These are phyloP conservation scores for Anisogramma anomala DNA, from an alignment of 2,329 filamentous ascomycete genomes.

Conservation along the genomic window DNA sequence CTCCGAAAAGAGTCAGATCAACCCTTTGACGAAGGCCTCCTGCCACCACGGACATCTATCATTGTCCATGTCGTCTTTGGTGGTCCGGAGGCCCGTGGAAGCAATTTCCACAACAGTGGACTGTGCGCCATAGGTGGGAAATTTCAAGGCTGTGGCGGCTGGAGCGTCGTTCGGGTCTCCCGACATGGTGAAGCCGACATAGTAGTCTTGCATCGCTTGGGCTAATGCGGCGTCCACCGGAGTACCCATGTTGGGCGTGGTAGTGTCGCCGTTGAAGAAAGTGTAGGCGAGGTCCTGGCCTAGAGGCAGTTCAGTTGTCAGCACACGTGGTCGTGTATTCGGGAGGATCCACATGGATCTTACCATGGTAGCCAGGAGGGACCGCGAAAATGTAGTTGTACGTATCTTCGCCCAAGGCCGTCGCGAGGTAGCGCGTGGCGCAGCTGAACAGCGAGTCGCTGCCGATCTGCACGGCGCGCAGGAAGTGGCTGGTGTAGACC, in stretches of 20 bases:
- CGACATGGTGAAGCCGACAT: constrained; percentile 23
- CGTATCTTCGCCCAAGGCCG: constrained; percentile 33
- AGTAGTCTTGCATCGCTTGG: constrained; percentile 24
- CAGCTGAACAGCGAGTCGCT: constrained; percentile 37
- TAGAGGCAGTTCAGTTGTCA: not conserved
- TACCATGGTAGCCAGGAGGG: constrained; percentile 40
- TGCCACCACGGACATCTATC: constrained; percentile 25
- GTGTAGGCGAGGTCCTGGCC: constrained; percentile 38
- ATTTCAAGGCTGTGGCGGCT: constrained; percentile 10
- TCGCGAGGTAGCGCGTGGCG: constrained; percentile 39
- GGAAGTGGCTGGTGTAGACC: constrained; percentile 32
- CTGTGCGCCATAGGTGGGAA: constrained; percentile 18
- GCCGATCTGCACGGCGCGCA: constrained; percentile 29
- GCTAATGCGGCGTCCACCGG: constrained; percentile 23
- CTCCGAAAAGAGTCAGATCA: constrained; percentile 8
- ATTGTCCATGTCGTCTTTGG: constrained; percentile 21
- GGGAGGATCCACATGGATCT: constrained; percentile 37
- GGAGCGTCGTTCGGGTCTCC: constrained; percentile 21
- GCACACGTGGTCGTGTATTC: constrained; percentile 16
- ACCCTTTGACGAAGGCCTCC: constrained; percentile 19
- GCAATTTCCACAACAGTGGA: constrained; percentile 16
- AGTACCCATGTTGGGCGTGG: constrained; percentile 17
- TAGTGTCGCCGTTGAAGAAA: constrained; percentile 33
- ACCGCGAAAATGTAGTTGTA: constrained; percentile 42
- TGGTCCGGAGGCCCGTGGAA: constrained; percentile 10